A percentile compares a stretch with the other conserved stretches of the same genome.
These are phyloP conservation scores for Clavispora carvajalis DNA, from an alignment of 805 yeast genomes.

Conservation along the genomic window DNA sequence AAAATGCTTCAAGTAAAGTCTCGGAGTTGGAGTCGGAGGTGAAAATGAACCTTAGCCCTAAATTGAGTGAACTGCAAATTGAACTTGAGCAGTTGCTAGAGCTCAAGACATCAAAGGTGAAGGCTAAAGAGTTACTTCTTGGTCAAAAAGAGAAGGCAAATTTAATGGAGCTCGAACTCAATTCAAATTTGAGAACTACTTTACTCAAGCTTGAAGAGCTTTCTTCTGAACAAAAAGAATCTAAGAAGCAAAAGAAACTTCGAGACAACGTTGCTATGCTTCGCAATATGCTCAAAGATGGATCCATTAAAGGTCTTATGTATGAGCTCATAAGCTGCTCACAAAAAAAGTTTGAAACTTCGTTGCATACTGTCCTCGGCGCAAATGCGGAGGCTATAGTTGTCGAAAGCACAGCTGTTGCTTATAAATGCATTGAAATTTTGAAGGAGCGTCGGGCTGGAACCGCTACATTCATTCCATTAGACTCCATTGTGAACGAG, in stretches of 20 bases:
- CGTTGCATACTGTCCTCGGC: slow-evolving; percentile 75
- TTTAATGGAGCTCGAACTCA: slow-evolving; percentile 54
- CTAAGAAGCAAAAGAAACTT: slow-evolving; percentile 60
- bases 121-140: slow-evolving; percentile 23
- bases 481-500: slow-evolving; percentile 62
- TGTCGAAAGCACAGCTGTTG: slow-evolving; percentile 67
- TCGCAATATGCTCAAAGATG: slow-evolving; percentile 64
- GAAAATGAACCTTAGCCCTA: slow-evolving; percentile 33
- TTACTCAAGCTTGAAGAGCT: slow-evolving; percentile 62
- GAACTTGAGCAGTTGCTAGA: slow-evolving; percentile 29
- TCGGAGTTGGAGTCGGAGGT: slow-evolving; percentile 32
- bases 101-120: slow-evolving; percentile 21
- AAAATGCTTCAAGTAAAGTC: slow-evolving; percentile 35
- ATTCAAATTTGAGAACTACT: slow-evolving; percentile 55
- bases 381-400: slow-evolving; percentile 74
- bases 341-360: slow-evolving; percentile 64
- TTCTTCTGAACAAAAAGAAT: slow-evolving; percentile 71
- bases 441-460: slow-evolving; percentile 85
- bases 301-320: slow-evolving; percentile 76
- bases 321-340: slow-evolving; percentile 76
- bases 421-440: slow-evolving; percentile 71
- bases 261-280: slow-evolving; percentile 70
- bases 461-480: slow-evolving; percentile 79
- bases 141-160: slow-evolving; percentile 31
- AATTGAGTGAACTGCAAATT: slow-evolving; percentile 21